A percentile compares a stretch with the other conserved stretches of the same genome.
Evolutionary conservation across 345 rosid species (phyloP).

Genomic region (Eucalyptus cloeziana): DNA sequence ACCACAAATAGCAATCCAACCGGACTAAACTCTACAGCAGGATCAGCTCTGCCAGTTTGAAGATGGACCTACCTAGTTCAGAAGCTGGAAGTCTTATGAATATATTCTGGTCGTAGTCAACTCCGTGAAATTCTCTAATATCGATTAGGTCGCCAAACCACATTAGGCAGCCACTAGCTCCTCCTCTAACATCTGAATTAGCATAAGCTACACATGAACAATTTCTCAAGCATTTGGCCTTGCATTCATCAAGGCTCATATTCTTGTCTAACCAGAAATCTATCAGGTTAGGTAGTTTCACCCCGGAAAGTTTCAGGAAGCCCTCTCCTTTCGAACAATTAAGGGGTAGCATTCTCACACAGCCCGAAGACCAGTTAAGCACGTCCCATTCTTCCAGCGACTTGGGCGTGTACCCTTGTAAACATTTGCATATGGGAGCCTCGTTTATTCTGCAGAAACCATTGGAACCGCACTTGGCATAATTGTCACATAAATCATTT

Average conservation of each 20-base stretch:
- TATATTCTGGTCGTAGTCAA: background rate
- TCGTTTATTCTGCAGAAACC: background rate
- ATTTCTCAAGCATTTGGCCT: slow-evolving; percentile 2
- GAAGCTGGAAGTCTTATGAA: background rate
- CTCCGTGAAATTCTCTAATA: background rate
- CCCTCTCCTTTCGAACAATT: background rate
- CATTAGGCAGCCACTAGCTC: slow-evolving; percentile 17
- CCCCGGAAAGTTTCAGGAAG: background rate
- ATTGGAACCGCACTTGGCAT: background rate
- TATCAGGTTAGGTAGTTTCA: slow-evolving; percentile 3
- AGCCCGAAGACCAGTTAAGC: slow-evolving; percentile 5
- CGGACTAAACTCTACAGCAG: background rate
- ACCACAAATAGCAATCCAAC: background rate
- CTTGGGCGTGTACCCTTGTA: slow-evolving; percentile 19
- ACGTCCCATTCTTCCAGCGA: slow-evolving; percentile 10
- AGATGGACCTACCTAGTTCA: background rate
- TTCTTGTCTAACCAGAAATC: background rate
- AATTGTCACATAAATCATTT: background rate
- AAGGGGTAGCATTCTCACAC: background rate
- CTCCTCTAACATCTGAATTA: slow-evolving; percentile 1
- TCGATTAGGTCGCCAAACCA: background rate
- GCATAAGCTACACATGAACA: slow-evolving; percentile 31
- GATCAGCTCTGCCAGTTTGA: background rate
- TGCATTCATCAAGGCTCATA: slow-evolving; percentile 4
- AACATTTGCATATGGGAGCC: slow-evolving; percentile 5